phyloP scores from a whole-genome alignment of 352 stramenopile species.

The Globisporangium emineosum region DNA sequence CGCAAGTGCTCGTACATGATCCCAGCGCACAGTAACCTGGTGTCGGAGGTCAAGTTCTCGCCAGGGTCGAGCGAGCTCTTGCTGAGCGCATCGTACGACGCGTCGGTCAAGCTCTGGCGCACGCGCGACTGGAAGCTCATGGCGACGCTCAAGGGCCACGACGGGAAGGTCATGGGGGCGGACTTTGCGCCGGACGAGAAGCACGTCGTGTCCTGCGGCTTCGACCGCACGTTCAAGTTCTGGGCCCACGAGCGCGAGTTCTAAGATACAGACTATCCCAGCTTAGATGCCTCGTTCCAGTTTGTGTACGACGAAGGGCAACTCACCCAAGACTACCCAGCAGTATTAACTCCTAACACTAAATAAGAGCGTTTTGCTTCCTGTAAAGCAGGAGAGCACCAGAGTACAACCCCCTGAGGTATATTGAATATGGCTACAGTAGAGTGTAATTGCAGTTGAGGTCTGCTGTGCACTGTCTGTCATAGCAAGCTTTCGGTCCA shows the following conservation, averaged over 20 bases:
- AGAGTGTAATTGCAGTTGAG: too few relatives aligned
- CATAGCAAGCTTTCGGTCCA: background rate
- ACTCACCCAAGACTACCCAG: background rate
- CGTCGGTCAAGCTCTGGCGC: conserved; percentile 92
- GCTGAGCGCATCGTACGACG: conserved; percentile 93
- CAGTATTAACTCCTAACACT: background rate
- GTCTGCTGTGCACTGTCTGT: background rate
- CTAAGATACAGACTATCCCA: conserved; percentile 23
- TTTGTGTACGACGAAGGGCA: too few relatives aligned
- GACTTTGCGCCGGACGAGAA: conserved; percentile 90
- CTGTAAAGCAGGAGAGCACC: too few relatives aligned
- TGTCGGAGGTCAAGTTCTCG: conserved; percentile 91
- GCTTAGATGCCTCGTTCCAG: background rate
- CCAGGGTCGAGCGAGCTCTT: conserved; percentile 83
- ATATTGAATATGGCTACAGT: too few relatives aligned
- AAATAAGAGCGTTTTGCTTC: too few relatives aligned
- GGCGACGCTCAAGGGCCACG: conserved; percentile 87
- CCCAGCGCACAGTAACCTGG: conserved; percentile 93
- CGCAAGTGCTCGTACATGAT: conserved; percentile 91
- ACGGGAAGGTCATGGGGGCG: conserved; percentile 94
- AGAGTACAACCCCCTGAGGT: too few relatives aligned
- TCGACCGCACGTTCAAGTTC: conserved; percentile 92
- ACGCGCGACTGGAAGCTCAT: conserved; percentile 93
- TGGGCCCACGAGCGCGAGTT: conserved; percentile 91
- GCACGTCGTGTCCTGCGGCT: conserved; percentile 87